Evolutionary conservation across 2,329 filamentous ascomycete genomes (phyloP).

Genomic region (Cercospora beticola): DNA sequence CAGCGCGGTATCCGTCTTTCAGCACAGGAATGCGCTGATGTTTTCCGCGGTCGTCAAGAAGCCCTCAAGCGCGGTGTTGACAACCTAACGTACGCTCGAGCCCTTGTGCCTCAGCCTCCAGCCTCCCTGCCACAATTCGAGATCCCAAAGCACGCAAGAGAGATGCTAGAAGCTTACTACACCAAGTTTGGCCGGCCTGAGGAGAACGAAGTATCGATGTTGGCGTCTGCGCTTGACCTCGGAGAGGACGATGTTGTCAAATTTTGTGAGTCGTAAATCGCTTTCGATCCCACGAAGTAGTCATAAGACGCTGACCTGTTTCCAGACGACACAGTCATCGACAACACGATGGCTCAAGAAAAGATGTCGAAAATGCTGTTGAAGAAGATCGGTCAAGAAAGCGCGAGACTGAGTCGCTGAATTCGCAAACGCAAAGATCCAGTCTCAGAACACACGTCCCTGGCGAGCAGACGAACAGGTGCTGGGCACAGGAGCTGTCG

Average conservation of each 20-base stretch:
- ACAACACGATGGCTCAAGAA: not conserved
- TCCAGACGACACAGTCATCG: not conserved
- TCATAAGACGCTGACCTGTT: conserved; percentile 2
- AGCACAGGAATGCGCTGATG: not conserved
- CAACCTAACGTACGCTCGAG: conserved; percentile 7
- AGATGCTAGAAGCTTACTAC: conserved; percentile 19
- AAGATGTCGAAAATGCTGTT: not conserved
- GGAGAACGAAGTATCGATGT: conserved; percentile 15
- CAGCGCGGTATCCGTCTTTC: not conserved
- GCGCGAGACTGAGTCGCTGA: conserved; percentile 1
- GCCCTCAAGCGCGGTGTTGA: conserved; percentile 15
- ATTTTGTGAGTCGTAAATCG: conserved; percentile 24
- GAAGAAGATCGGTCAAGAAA: not conserved
- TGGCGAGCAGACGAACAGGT: not conserved
- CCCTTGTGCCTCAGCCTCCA: not conserved
- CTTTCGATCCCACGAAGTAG: not conserved
- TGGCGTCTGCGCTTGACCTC: conserved; percentile 12
- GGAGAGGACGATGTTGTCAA: conserved; percentile 5
- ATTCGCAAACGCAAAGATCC: conserved; percentile 7
- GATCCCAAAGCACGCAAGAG: conserved; percentile 12
- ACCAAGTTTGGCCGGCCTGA: conserved; percentile 17
- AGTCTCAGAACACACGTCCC: not conserved
- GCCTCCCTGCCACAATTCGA: not conserved
- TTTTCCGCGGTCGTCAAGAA: not conserved
- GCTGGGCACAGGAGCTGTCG: not conserved